phyloP scores from a whole-genome alignment of 1,284 basidiomycete genomes.

The Cryptococcus jaspeensis region DNA sequence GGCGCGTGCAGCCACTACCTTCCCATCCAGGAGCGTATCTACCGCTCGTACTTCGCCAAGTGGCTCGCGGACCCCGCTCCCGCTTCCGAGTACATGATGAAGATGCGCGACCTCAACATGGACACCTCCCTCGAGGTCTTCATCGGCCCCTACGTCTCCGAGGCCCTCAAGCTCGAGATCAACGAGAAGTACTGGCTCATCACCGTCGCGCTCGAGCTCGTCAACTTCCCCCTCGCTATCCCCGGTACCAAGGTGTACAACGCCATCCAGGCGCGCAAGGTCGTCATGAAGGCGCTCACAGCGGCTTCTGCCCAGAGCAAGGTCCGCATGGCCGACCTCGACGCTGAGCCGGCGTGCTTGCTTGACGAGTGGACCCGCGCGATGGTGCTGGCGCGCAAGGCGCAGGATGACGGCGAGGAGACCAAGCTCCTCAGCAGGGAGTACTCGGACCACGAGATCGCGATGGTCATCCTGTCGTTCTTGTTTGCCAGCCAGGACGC shows the following conservation, averaged over 20 bases:
- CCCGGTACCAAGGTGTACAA: slow-evolving; percentile 96
- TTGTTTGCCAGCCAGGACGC: slow-evolving; percentile 97
- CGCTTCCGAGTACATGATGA: slow-evolving; percentile 79
- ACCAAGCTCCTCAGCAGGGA: slow-evolving; percentile 60
- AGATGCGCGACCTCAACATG: slow-evolving; percentile 93
- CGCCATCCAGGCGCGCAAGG: slow-evolving; percentile 89
- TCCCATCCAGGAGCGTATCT: slow-evolving; percentile 78
- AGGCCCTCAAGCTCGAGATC: slow-evolving; percentile 74
- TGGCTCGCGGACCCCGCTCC: slow-evolving; percentile 65
- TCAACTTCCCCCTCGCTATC: slow-evolving; percentile 96
- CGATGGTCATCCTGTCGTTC: slow-evolving; percentile 93
- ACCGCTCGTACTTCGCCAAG: slow-evolving; percentile 69
- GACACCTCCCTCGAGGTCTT: slow-evolving; percentile 94
- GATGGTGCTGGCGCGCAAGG: slow-evolving; percentile 57
- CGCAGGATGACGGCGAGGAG: slow-evolving; percentile 66
- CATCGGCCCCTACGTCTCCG: slow-evolving; percentile 85
- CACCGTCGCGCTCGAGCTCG: slow-evolving; percentile 90
- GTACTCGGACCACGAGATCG: slow-evolving; percentile 93
- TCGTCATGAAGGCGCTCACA: slow-evolving; percentile 79
- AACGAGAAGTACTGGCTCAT: slow-evolving; percentile 95
- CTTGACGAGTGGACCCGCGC: slow-evolving; percentile 88
- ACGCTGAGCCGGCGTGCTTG: slow-evolving; percentile 81
- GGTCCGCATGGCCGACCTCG: slow-evolving; percentile 71
- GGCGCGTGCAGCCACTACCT: slow-evolving; percentile 69
- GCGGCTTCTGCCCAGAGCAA: slow-evolving; percentile 79